Evolutionary conservation across 805 yeast species (phyloP), one percentile per base, ranked within the genome.

Genomic region (Middelhovenomyces tepae): DNA sequence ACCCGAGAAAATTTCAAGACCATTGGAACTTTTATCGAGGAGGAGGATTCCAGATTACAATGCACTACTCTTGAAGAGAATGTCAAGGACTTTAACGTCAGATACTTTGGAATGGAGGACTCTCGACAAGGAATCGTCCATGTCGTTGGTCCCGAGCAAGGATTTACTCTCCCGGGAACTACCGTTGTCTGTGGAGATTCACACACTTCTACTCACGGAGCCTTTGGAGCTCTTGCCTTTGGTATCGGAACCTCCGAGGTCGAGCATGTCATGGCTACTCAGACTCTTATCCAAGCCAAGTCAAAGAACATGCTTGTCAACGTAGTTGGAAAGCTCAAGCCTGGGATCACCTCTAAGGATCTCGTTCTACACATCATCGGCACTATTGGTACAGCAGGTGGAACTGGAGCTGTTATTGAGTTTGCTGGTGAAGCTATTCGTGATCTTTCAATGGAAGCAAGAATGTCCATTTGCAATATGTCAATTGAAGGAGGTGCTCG

Each of bases 391-490:
- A 91, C 98, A 45, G 98, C 98, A 40, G 98, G 98, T 63, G 98
- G 98, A 65, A 91, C 97, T 38, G 98, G 98, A 34, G 68, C 76
- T 51, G 98, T 91, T 38, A 83, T 91, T 57, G 98, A 91, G 65
- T 91, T 89, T 62, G 91, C 94, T 31, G 98, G 98, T 59, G 74
- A 78, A 47, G 96, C 97, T 37, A 87, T 91, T 50, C 84, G 81
- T 60, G 74, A 71, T 43, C 70, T 91, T 42, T 74, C 94, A 20
- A 85, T 91, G 86, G 98, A 91, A 64, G 95, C 97, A 7, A 75
- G 98, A 64, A 91, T 91, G 98, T 86, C 97, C 35, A 91, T 91
- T 68, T 91, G 98, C 72, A 91, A 91, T 60, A 91, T 91, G 98
- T 78, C 97, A 28, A 89, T 91, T 53, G 98, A 91, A 66, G 98